Evolutionary conservation across 805 yeast genomes (phyloP).

Genomic region (Wickerhamiella brachini): DNA sequence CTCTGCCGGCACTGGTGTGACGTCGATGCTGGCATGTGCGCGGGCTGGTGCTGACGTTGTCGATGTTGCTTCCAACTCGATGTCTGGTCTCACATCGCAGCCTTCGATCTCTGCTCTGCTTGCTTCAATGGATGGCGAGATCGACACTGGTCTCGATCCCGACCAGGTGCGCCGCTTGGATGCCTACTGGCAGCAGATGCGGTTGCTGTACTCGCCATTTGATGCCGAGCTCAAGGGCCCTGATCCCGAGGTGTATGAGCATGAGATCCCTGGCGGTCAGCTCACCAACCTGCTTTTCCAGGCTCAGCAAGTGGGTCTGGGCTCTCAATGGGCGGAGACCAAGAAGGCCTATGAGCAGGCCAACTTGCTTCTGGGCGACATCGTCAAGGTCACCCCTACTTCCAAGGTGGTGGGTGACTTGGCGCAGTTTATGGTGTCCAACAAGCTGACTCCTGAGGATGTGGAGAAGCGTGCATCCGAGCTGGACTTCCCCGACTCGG

Average conservation of each 20-base stretch:
- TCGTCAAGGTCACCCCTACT: constrained; percentile 97
- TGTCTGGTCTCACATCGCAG: constrained; percentile 98
- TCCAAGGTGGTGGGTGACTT: constrained; percentile 99
- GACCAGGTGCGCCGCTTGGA: constrained; percentile 69
- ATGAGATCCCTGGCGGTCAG: constrained; percentile 99
- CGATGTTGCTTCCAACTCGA: constrained; percentile 92
- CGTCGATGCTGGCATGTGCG: constrained; percentile 91
- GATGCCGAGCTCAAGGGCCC: constrained; percentile 99
- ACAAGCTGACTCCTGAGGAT: constrained; percentile 75
- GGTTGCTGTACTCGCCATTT: constrained; percentile 89
- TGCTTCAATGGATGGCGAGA: constrained; percentile 80
- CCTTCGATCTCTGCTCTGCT: constrained; percentile 88
- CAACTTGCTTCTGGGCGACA: constrained; percentile 80
- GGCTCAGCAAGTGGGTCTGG: constrained; percentile 97
- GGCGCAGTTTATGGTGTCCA: constrained; percentile 99
- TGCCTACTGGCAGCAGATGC: constrained; percentile 97
- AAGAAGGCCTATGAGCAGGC: constrained; percentile 90
- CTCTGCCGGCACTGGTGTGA: constrained; percentile 98
- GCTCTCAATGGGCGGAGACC: constrained; percentile 92
- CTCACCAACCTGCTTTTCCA: constrained; percentile 95
- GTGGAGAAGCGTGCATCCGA: constrained; percentile 76
- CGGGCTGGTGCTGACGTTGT: constrained; percentile 96
- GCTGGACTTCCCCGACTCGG: constrained; percentile 97
- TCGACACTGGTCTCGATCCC: constrained; percentile 58
- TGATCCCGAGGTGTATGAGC: constrained; percentile 96